These are phyloP conservation scores for Ascosphaera apis DNA, from an alignment of 2,329 filamentous ascomycete species.

Conservation along the genomic window DNA sequence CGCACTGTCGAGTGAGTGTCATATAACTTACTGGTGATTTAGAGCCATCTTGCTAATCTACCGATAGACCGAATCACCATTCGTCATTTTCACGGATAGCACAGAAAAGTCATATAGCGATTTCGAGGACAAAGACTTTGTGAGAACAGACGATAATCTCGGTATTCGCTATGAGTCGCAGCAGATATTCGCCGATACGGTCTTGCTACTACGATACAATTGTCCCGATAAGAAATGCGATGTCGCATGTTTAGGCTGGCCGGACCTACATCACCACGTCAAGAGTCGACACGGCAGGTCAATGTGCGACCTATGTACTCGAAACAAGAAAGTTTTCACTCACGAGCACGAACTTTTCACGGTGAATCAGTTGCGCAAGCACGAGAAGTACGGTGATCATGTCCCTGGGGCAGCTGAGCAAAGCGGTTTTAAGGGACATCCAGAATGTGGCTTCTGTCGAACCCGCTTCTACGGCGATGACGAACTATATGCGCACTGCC, in stretches of 20 bases:
- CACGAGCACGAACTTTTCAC: slow-evolving; percentile 92
- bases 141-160: slow-evolving; percentile 57
- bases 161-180: slow-evolving; percentile 79
- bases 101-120: slow-evolving; percentile 62
- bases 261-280: slow-evolving; percentile 60
- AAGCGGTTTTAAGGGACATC: slow-evolving; percentile 89
- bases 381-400: slow-evolving; percentile 81
- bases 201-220: slow-evolving; percentile 76
- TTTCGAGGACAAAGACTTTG: slow-evolving; percentile 51
- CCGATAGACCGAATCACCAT: slow-evolving; percentile 24
- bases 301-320: slow-evolving; percentile 74
- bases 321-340: slow-evolving; percentile 95
- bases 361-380: slow-evolving; percentile 53
- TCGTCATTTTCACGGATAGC: slow-evolving; percentile 83
- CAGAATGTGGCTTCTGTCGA: slow-evolving; percentile 78
- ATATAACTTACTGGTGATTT: not conserved
- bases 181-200: slow-evolving; percentile 76
- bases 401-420: slow-evolving; percentile 74
- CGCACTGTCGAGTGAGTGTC: slow-evolving; percentile 63
- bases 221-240: slow-evolving; percentile 72
- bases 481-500: slow-evolving; percentile 80
- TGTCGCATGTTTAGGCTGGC: slow-evolving; percentile 63
- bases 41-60: slow-evolving; percentile 3
- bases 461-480: slow-evolving; percentile 89
- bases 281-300: slow-evolving; percentile 60